phyloP scores from a whole-genome alignment of 2,329 filamentous ascomycete species.

The Fusarium buharicum region DNA sequence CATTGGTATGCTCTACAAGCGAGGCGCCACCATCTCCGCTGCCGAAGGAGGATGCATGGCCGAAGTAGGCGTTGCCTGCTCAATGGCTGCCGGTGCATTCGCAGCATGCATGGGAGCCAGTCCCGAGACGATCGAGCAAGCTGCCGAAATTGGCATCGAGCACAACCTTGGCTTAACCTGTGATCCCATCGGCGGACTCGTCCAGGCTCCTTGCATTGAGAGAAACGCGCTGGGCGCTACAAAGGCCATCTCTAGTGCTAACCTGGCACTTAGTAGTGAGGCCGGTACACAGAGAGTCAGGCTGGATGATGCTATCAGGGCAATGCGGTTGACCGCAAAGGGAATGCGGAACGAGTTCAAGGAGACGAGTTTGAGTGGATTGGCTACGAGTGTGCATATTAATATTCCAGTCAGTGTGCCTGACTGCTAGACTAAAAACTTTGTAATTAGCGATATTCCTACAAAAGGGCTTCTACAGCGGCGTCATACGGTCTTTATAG shows the following conservation, averaged over 20 bases:
- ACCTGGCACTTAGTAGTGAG: conserved; percentile 58
- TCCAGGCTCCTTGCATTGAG: conserved; percentile 64
- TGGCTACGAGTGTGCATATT: conserved; percentile 62
- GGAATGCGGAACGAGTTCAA: conserved; percentile 66
- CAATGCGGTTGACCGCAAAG: conserved; percentile 61
- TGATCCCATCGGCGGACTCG: conserved; percentile 61
- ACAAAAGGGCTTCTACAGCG: conserved; percentile 10
- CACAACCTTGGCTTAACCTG: conserved; percentile 63
- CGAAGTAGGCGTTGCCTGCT: conserved; percentile 63
- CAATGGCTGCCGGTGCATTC: conserved; percentile 63
- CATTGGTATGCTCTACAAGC: conserved; percentile 65
- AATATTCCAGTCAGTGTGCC: conserved; percentile 63
- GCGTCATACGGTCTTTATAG: conserved; percentile 12
- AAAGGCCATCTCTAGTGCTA: conserved; percentile 63
- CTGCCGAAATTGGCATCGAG: conserved; percentile 63
- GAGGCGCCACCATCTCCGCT: conserved; percentile 62
- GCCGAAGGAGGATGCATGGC: conserved; percentile 65
- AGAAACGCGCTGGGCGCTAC: conserved; percentile 62
- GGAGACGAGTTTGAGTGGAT: conserved; percentile 61
- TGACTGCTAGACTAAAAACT: conserved; percentile 53
- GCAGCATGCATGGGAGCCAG: conserved; percentile 63
- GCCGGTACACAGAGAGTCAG: conserved; percentile 60
- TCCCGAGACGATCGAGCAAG: conserved; percentile 62
- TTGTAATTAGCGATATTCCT: conserved; percentile 12
- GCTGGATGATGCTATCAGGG: conserved; percentile 61